Conservation (phyloP, 306 rosid genomes). For the Glycine soja region DNA sequence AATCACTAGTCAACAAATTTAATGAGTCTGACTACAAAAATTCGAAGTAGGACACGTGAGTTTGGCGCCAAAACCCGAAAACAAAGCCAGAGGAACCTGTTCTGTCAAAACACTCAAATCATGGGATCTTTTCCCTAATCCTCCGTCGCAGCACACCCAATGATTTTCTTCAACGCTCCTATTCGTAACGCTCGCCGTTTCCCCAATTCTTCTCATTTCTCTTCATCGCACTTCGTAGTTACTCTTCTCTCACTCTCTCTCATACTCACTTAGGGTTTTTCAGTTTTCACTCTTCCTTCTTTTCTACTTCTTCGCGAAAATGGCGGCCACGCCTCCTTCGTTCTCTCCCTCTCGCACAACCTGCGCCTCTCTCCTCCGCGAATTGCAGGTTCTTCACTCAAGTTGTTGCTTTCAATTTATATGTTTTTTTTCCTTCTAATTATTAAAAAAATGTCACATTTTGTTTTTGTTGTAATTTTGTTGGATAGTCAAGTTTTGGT, state of each 20-base stretch:
- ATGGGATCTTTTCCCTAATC: conserved; percentile 40
- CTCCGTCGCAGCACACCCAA: neutral
- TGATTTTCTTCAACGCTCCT: conserved; percentile 11
- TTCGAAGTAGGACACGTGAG: neutral
- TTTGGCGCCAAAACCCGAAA: conserved; percentile 75
- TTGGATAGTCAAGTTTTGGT: neutral
- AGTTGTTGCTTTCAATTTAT: neutral
- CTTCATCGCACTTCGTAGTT: neutral
- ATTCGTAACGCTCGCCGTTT: conserved; percentile 42
- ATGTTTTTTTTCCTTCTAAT: neutral
- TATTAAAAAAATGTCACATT: neutral
- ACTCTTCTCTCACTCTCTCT: neutral
- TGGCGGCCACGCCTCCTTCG: conserved; percentile 56
- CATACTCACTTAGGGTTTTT: conserved; percentile 37
- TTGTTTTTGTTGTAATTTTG: neutral
- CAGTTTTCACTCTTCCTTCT: neutral
- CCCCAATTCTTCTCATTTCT: conserved; percentile 29
- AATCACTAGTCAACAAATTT: no score
- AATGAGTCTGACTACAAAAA: neutral
- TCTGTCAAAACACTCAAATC: conserved; percentile 24
- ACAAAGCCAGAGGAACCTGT: neutral
- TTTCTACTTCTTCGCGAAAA: conserved; percentile 24
- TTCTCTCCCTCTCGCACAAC: conserved; percentile 86
- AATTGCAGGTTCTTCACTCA: conserved; percentile 70
- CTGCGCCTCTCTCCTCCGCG: conserved; percentile 88